Percentiles rank a stretch among this genome's conserved stretches.
Evolutionary conservation across 345 rosid genomes (phyloP).

Genomic region (Ricinus communis): DNA sequence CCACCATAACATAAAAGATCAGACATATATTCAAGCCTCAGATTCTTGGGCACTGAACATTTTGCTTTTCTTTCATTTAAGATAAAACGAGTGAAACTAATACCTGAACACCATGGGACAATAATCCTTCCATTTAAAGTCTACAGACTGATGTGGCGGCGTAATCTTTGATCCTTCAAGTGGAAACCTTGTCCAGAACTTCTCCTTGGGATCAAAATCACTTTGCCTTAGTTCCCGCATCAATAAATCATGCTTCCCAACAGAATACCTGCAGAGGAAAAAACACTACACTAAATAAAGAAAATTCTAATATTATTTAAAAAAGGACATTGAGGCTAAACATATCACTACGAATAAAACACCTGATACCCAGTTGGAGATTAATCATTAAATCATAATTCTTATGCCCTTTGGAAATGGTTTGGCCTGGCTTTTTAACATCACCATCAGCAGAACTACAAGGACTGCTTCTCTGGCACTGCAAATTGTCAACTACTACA

Average conservation of each 20-base stretch:
- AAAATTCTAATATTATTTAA: background rate
- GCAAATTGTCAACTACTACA: conserved; percentile 1
- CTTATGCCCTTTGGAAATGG: conserved; percentile 58
- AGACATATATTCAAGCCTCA: background rate
- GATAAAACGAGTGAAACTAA: background rate
- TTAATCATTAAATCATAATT: conserved; percentile 70
- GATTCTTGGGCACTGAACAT: background rate
- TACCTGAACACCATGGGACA: conserved; percentile 80
- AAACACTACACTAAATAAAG: background rate
- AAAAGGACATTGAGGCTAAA: background rate
- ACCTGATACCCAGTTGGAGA: conserved; percentile 77
- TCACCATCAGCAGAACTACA: conserved; percentile 39
- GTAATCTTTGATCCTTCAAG: conserved; percentile 74
- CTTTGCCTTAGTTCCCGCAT: conserved; percentile 51
- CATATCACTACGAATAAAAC: background rate
- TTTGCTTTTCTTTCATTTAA: background rate
- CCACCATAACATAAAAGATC: conserved; percentile 23
- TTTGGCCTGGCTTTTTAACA: conserved; percentile 60
- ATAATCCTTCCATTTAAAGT: conserved; percentile 81
- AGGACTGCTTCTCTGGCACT: conserved; percentile 10
- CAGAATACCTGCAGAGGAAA: conserved; percentile 43
- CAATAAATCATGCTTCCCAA: conserved; percentile 59
- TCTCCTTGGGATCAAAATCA: conserved; percentile 78
- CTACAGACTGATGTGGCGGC: conserved; percentile 64
- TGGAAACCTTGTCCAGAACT: conserved; percentile 76